Evolutionary conservation across 1,284 basidiomycete species (phyloP).

Genomic region (Ganoderma sinense): DNA sequence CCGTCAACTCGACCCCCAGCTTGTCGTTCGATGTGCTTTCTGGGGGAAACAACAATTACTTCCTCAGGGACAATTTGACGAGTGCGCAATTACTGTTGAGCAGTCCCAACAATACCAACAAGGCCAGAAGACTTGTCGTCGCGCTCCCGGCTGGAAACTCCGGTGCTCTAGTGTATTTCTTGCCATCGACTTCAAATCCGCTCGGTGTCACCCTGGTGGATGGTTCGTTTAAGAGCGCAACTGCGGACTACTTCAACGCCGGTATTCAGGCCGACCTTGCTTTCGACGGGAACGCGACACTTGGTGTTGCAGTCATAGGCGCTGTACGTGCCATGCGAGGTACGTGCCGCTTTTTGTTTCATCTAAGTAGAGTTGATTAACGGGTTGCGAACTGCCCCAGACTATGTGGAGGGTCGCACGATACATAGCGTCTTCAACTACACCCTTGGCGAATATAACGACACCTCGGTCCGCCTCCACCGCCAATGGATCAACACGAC

Average conservation of each 20-base stretch:
- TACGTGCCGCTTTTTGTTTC: conserved; percentile 8
- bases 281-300: conserved; percentile 43
- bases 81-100: conserved; percentile 48
- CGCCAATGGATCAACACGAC: conserved; percentile 51
- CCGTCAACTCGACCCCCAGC: conserved; percentile 3
- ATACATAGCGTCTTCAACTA: conserved; percentile 53
- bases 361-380: neutral
- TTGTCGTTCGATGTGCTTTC: conserved; percentile 33
- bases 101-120: conserved; percentile 38
- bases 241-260: conserved; percentile 42
- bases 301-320: conserved; percentile 50
- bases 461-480: conserved; percentile 43
- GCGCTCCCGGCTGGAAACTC: conserved; percentile 52
- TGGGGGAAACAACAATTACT: conserved; percentile 51
- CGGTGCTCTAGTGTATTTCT: conserved; percentile 47
- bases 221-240: conserved; percentile 34
- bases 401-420: conserved; percentile 42
- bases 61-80: conserved; percentile 48
- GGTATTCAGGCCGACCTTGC: conserved; percentile 46
- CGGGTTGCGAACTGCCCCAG: neutral
- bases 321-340: conserved; percentile 48
- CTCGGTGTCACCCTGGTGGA: conserved; percentile 30
- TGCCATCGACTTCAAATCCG: conserved; percentile 33
- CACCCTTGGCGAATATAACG: conserved; percentile 44
- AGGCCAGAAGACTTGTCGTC: conserved; percentile 44